Base-by-base conservation (phyloP, 768 basidiomycete genomes). In the Goffeauzyma gilvescens region DNA sequence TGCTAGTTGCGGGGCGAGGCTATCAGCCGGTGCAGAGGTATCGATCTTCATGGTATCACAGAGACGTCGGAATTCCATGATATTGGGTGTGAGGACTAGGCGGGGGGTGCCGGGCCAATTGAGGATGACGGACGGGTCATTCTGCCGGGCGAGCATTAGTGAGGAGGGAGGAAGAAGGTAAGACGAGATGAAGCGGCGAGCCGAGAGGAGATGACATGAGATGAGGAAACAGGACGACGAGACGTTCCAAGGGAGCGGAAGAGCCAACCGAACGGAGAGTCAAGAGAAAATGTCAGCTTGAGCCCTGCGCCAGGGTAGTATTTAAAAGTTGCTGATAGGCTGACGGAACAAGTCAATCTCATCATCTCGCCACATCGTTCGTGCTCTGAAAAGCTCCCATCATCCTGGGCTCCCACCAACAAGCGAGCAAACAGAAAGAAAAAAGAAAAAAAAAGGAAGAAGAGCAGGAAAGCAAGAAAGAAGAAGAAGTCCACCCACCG, bases 71-170 rank as follows among this genome's bases (percentile, higher is more conserved):
- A 96, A 96, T 59, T 96, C 93, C 48, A 81, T 80, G 10, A 90
- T 73, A 53, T 96, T 96, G 0, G 93, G 93, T 0, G 93, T 96
- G 39, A 98, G 65, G 14, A 98, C 78, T 0, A 81, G 80, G 15
- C 81, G 74, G 15, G 78, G 71, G 60, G 95, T 93, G 1, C 89
- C 90, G 0, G 59, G 55, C 61, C 61, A 63, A 25, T 58, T 50
- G 50, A 73, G 71, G 45, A 98, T 75, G 42, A 83, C 60, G 5
- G 70, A 66, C 2, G 78, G 67, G 36, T 87, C 77, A 52, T 79
- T 71, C 18, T 84, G 41, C 32, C 17, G 28, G 18, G 22, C 7
- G 32, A 26, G 32, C 9, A 8, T 27, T 31, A 27, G 41, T 15
- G 18, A n/a, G n/a, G 15, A 35, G 33, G 7, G 15, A 8, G 7